Evolutionary conservation across 352 stramenopile genomes (phyloP), one percentile per base, ranked within the genome.

Genomic region (Phytophthora chlamydospora): DNA sequence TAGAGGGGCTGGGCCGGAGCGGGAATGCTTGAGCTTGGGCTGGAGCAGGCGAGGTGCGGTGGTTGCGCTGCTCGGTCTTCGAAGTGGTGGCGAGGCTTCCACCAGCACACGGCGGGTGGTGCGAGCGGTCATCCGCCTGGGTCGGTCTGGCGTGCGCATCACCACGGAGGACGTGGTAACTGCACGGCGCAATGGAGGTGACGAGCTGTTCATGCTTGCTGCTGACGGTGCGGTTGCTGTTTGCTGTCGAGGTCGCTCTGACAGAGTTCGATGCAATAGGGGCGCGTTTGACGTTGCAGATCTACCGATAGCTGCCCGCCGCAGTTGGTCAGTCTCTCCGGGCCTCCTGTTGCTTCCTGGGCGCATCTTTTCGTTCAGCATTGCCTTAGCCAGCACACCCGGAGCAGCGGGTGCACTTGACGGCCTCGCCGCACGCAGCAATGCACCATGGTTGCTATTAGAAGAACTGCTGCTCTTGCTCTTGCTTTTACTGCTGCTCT

Each of bases 61-160:
- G 14, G 62, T 66, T 17, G 44, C 62, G 1, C 57, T 60, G 10
- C 52, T 74, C 12, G 71, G 74, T 39, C 76, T 83, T 8, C 79
- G 78, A 5, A 96, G 71, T 41, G 87, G 87, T 16, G 87, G 87
- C 7, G 87, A 96, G 9, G 87, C 85, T 57, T 83, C 83, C 2
- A 96, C 75, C 17, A 92, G 61, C 8, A 96, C 74, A 2, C 81
- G 72, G 8, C 50, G 66, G 11, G 67, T 70, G 8, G 71, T 66
- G 36, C 71, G 68, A 27, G 58, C 69, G 46, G 71, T 60, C 5
- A 71, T 64, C n/a, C 83, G 68, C 21, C 89, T 85, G 9, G 87
- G 85, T 38, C 85, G 79, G 51, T 96, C 87, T 1, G 87, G 87
- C 17, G 87, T 96, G 29, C 85, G 72, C 76, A 92, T 89, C 13